Percentiles rank a stretch among this genome's conserved stretches.
phyloP scores from a whole-genome alignment of 2,329 filamentous ascomycete genomes.

The Diaporthe velutina region DNA sequence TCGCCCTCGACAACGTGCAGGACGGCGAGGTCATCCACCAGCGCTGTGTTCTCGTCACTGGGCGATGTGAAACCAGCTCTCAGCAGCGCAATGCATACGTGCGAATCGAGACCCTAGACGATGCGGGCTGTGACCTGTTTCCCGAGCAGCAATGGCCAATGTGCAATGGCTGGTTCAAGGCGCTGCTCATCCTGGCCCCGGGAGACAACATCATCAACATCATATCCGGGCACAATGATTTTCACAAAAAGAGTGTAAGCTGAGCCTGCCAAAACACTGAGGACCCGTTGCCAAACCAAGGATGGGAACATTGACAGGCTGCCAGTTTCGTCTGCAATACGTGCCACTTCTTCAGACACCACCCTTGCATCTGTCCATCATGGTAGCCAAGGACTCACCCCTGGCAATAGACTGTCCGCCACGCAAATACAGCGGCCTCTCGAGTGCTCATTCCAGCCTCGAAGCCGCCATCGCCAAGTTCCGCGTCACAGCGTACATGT shows the following conservation, averaged over 20 bases:
- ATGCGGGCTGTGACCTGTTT: conserved; percentile 26
- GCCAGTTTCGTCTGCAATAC: conserved; percentile 54
- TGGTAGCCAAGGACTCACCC: conserved; percentile 78
- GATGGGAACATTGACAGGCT: background rate
- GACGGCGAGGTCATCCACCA: conserved; percentile 12
- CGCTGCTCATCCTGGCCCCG: conserved; percentile 40
- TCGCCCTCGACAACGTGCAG: conserved; percentile 1
- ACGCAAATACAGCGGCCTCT: conserved; percentile 67
- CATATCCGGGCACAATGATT: background rate
- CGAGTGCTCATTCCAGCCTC: conserved; percentile 62
- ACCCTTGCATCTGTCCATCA: conserved; percentile 78
- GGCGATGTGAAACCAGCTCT: background rate
- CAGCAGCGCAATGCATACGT: background rate
- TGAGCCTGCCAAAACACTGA: too few relatives aligned
- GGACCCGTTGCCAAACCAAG: background rate
- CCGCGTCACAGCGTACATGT: conserved; percentile 80
- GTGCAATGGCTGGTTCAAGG: conserved; percentile 42
- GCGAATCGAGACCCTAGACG: conserved; percentile 2
- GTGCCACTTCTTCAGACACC: conserved; percentile 67
- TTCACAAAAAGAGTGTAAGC: background rate
- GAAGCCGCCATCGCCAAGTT: conserved; percentile 78
- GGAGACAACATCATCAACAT: conserved; percentile 39
- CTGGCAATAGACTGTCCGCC: conserved; percentile 78
- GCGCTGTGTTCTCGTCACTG: conserved; percentile 4
- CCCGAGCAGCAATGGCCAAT: conserved; percentile 42